A percentile compares a stretch with the other conserved stretches of the same genome.
These are phyloP conservation scores for Penicillium daleae DNA, from an alignment of 495 filamentous ascomycete genomes.

Conservation along the genomic window DNA sequence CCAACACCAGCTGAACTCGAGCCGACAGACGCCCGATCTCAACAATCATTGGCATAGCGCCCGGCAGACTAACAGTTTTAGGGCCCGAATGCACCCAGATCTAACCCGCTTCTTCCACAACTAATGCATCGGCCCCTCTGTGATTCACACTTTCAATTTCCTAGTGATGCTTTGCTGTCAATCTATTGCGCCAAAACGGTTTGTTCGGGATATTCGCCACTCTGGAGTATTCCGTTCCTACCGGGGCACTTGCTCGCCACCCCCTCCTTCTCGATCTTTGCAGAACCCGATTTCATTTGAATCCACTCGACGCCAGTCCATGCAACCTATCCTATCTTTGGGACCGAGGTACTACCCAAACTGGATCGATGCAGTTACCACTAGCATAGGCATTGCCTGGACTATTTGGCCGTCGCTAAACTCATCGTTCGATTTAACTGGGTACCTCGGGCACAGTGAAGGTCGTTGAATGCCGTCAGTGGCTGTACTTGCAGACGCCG, in stretches of 20 bases:
- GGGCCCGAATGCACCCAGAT: slow-evolving; percentile 24
- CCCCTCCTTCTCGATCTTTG: slow-evolving; percentile 1
- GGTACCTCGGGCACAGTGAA: slow-evolving; percentile 16
- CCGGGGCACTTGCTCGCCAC: neutral
- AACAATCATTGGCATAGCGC: slow-evolving; percentile 27
- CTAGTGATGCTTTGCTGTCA: neutral
- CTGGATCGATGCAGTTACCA: neutral
- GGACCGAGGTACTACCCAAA: neutral
- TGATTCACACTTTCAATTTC: neutral
- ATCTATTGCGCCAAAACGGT: slow-evolving; percentile 11
- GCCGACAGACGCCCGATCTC: slow-evolving; percentile 21
- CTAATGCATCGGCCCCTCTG: no score
- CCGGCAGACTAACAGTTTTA: slow-evolving; percentile 27
- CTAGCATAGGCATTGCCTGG: neutral
- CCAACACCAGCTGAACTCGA: slow-evolving; percentile 33
- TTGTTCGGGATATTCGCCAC: slow-evolving; percentile 16
- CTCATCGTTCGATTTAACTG: neutral
- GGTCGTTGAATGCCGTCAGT: slow-evolving; percentile 3
- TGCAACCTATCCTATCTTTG: neutral
- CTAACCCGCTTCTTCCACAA: neutral
- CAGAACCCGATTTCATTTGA: neutral
- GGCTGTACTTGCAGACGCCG: neutral
- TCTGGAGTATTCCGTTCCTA: neutral
- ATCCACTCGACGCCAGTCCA: neutral
- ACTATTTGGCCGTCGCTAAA: neutral